phyloP scores from a whole-genome alignment of 1,139 yeast species.

The Blastobotrys capitulatus region DNA sequence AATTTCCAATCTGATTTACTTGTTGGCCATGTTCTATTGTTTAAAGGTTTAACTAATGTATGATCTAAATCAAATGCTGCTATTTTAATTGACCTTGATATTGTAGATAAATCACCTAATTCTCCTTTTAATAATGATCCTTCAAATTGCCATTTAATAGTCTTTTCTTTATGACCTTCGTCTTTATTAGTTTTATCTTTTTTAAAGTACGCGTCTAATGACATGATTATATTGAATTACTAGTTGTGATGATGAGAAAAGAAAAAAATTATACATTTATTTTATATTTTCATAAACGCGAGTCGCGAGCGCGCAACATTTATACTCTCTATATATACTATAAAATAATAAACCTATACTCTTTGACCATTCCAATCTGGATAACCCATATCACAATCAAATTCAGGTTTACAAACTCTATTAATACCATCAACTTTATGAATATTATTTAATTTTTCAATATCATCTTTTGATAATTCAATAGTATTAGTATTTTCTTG shows the following conservation, averaged over 20 bases:
- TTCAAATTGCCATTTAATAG: not conserved
- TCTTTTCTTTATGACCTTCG: too few species aligned
- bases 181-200: too few species aligned
- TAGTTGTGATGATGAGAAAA: too few species aligned
- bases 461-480: constrained; percentile 15
- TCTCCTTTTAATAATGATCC: constrained; percentile 5
- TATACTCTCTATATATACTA: too few species aligned
- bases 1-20: constrained; percentile 67
- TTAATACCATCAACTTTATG: constrained; percentile 7
- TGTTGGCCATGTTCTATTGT: constrained; percentile 52
- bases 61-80: constrained; percentile 78
- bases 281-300: too few species aligned
- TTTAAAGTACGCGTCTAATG: too few species aligned
- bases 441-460: constrained; percentile 12
- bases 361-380: constrained; percentile 9
- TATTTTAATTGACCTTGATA: constrained; percentile 22
- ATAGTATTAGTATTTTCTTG: constrained; percentile 31
- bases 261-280: too few species aligned
- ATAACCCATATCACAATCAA: constrained; percentile 8
- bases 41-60: constrained; percentile 53
- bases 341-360: not conserved
- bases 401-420: constrained; percentile 8
- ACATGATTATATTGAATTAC: too few species aligned
- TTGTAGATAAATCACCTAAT: not conserved
- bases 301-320: too few species aligned